Conservation (phyloP, 768 basidiomycete species). For the Pulveroboletus ravenelii region DNA sequence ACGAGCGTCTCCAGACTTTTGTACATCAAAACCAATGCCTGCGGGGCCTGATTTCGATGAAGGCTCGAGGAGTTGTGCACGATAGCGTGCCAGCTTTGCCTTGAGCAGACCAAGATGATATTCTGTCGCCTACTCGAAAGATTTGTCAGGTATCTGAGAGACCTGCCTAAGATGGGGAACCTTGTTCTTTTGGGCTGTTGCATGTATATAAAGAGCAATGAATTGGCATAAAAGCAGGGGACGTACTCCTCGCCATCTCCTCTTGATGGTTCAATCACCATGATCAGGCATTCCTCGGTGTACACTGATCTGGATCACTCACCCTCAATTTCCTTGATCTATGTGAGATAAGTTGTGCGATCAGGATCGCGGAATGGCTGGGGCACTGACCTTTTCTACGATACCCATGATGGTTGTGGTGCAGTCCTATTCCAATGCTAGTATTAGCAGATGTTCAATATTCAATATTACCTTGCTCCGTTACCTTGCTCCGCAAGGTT, state of each 20-base stretch:
- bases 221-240: not conserved
- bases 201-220: not conserved
- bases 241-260: slow-evolving; percentile 96
- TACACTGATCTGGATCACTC: slow-evolving; percentile 27
- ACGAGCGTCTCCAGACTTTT: slow-evolving; percentile 82
- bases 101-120: slow-evolving; percentile 92
- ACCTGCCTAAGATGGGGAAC: slow-evolving; percentile 33
- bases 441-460: not conserved
- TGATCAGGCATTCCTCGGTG: slow-evolving; percentile 6
- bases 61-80: slow-evolving; percentile 93
- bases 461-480: too few relatives aligned
- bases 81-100: slow-evolving; percentile 91
- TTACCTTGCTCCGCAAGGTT: too few relatives aligned
- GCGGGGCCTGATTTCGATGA: slow-evolving; percentile 73
- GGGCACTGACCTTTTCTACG: slow-evolving; percentile 75
- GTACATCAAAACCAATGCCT: slow-evolving; percentile 86
- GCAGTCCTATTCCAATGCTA: not conserved
- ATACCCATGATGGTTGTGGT: slow-evolving; percentile 68
- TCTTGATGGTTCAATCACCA: slow-evolving; percentile 40
- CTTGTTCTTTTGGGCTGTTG: slow-evolving; percentile 91
- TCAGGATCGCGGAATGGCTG: not conserved
- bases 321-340: slow-evolving; percentile 98
- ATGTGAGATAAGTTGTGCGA: slow-evolving; percentile 2
- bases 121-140: slow-evolving; percentile 68
- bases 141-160: slow-evolving; percentile 8